Conservation (phyloP, 139 green algal genomes). For the Haematococcus sp. region DNA sequence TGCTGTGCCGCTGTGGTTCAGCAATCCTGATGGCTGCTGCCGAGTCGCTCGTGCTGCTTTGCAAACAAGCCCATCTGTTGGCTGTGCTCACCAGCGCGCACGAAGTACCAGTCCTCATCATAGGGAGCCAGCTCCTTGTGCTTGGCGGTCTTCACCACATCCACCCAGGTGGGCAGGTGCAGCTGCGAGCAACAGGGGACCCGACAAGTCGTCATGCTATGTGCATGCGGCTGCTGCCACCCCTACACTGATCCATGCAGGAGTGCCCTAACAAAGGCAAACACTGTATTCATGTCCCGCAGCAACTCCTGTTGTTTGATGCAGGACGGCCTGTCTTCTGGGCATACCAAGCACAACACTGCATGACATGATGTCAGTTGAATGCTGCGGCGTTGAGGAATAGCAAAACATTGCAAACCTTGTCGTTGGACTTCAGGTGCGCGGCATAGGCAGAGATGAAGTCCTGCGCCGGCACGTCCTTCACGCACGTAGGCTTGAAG, state of each 20-base stretch:
- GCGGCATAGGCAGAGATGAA: conserved; percentile 94
- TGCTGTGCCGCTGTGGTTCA: no score
- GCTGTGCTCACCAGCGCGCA: conserved; percentile 76
- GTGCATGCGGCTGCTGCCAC: no score
- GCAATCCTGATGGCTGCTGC: no score
- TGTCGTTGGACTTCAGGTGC: conserved; percentile 96
- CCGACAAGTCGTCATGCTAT: no score
- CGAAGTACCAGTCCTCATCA: conserved; percentile 98
- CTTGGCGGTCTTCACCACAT: conserved; percentile 94
- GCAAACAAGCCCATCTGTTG: background rate
- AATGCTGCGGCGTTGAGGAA: background rate
- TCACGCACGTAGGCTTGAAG: conserved; percentile 41
- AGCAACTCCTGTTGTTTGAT: no score
- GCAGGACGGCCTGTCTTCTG: background rate
- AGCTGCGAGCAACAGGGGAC: conserved; percentile 57
- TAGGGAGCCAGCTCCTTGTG: conserved; percentile 97
- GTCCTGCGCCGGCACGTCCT: conserved; percentile 42
- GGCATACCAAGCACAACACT: no score
- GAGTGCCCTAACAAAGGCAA: no score
- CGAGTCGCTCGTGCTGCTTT: no score
- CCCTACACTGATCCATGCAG: no score
- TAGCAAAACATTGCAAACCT: conserved; percentile 58
- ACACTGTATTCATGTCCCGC: no score
- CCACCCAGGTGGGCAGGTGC: conserved; percentile 92
- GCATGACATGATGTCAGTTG: no score